Evolutionary conservation across 371 early-diverging fungal species (phyloP).

Genomic region (Blastocladiella emersonii): DNA sequence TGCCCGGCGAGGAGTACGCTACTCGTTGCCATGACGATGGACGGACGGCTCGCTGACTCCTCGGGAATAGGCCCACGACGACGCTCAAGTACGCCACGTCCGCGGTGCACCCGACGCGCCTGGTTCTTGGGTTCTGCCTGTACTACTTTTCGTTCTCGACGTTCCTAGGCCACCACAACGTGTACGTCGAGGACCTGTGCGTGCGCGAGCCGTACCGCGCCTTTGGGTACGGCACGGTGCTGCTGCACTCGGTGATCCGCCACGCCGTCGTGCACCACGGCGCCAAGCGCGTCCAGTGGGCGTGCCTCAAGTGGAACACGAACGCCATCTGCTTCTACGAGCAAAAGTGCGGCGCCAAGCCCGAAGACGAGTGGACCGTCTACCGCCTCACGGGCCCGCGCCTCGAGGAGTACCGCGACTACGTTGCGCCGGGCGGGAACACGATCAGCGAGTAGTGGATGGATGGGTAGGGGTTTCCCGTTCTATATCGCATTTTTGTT

Average conservation of each 20-base stretch:
- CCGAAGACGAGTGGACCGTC: constrained; percentile 25
- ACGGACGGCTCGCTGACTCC: no score
- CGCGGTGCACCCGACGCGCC: neutral
- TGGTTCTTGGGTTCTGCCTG: neutral
- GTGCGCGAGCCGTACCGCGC: neutral
- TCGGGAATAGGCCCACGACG: no score
- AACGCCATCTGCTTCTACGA: constrained; percentile 21
- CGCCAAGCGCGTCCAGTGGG: neutral
- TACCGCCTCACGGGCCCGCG: neutral
- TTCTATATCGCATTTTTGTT: no score
- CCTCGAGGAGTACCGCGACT: neutral
- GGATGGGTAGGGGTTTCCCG: no score
- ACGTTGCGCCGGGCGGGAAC: neutral
- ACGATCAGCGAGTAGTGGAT: no score
- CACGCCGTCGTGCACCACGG: neutral
- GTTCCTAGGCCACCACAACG: neutral
- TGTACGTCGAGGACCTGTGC: constrained; percentile 1
- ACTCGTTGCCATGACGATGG: no score
- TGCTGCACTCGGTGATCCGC: neutral
- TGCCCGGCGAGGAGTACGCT: neutral
- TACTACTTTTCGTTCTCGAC: neutral
- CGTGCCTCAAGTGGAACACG: neutral
- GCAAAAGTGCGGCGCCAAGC: constrained; percentile 55
- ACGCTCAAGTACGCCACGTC: no score
- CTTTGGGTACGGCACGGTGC: neutral